Evolutionary conservation across 2,329 filamentous ascomycete species (phyloP), one percentile per base, ranked within the genome.

Genomic region (Endocalyx cinctus): DNA sequence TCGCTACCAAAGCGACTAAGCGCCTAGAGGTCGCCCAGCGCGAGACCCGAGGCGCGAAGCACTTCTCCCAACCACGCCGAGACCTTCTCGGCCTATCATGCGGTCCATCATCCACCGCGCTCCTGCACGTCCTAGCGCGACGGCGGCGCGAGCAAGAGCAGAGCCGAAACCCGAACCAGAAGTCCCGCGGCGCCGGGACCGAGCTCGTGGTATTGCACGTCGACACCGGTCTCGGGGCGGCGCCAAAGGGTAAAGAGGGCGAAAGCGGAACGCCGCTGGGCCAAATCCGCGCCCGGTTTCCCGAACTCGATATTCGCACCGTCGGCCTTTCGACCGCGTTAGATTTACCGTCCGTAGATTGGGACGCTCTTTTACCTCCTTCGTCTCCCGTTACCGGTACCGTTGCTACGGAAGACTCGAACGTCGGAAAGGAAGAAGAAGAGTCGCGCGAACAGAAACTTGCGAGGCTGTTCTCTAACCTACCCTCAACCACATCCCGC

Each of bases 11-110:
- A 61, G 73, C 81, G 40, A 74, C 87, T 47, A 90, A 90, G 60
- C 84, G 88, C 14, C 62, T 79, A 17, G 68, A 67, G 42, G 59
- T 62, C 14, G 59, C 77, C 6, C 70, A 68, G 50, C 67, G 66
- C 26, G 70, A 75, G 35, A 69, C 62, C 31, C 60, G 63, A 10
- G 38, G 46, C 6, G 50, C 41, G 8, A n/a, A n/a, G 20, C 8
- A n/a, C 20, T 8, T n/a, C 8, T 8, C 20, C 8, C 8, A 54
- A 50, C 45, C 74, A 62, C 47, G 63, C 54, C 52, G 56, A 19
- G 74, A 95, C 29, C 66, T 95, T 13, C 66, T 95, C 14, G 87
- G 88, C 5, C 66, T 96, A 2, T 95, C 89, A 0, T 82, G 87
- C 50, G 90, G 92, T 1, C 67, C 84, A 2, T 92, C 85, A 2